phyloP scores from a whole-genome alignment of 148 eudicot species.

The Oxyria digyna region DNA sequence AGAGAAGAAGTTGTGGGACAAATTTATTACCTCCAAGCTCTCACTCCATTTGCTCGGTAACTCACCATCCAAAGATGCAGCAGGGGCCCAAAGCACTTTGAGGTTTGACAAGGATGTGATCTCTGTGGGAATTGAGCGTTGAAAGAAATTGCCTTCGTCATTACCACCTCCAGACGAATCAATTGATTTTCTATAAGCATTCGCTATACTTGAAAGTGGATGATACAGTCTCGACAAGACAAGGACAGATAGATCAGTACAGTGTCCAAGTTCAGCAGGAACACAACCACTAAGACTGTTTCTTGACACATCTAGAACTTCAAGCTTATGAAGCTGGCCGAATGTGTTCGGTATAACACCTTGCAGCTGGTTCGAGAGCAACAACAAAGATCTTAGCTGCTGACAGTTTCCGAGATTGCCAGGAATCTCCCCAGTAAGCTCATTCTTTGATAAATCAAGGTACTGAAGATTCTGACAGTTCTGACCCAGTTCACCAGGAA shows the following conservation, averaged over 20 bases:
- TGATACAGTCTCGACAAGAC: conserved; percentile 28
- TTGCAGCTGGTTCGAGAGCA: conserved; percentile 35
- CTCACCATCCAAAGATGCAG: conserved; percentile 26
- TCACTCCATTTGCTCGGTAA: conserved; percentile 29
- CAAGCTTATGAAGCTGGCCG: conserved; percentile 35
- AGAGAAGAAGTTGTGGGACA: conserved; percentile 24
- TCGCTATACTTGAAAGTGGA: background rate
- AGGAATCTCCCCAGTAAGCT: conserved; percentile 36
- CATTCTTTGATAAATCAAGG: conserved; percentile 48
- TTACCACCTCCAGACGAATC: conserved; percentile 1
- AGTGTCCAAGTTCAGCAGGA: conserved; percentile 34
- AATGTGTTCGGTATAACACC: conserved; percentile 42
- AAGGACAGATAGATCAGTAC: conserved; percentile 39
- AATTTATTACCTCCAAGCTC: conserved; percentile 19
- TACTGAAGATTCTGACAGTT: conserved; percentile 43
- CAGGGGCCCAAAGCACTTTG: conserved; percentile 49
- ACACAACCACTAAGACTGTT: conserved; percentile 37
- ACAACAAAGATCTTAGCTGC: conserved; percentile 28
- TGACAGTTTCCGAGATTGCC: conserved; percentile 36
- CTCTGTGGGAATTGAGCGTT: conserved; percentile 36
- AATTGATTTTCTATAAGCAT: background rate
- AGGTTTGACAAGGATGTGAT: conserved; percentile 24
- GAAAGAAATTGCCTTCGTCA: conserved; percentile 27
- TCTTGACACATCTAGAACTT: conserved; percentile 53
- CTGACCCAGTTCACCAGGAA: conserved; percentile 41